Evolutionary conservation across 768 basidiomycete genomes (phyloP).

Genomic region (Dendrothele bispora): DNA sequence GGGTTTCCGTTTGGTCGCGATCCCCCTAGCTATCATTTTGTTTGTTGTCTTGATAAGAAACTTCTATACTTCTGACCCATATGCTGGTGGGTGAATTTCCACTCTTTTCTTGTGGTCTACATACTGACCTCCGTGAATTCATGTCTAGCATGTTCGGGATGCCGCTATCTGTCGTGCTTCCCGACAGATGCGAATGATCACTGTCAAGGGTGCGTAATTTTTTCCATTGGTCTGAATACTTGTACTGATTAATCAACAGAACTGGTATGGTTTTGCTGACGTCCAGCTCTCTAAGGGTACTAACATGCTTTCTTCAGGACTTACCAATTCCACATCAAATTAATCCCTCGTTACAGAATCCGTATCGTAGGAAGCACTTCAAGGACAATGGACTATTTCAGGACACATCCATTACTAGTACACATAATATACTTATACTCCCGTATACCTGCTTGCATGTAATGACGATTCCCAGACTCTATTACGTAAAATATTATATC

Average conservation of each 20-base stretch:
- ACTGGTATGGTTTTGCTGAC: conserved; percentile 6
- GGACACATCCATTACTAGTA: too few relatives aligned
- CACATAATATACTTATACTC: too few relatives aligned
- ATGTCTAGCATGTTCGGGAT: conserved; percentile 74
- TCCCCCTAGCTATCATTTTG: conserved; percentile 74
- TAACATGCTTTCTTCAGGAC: neutral
- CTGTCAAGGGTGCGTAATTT: conserved; percentile 52
- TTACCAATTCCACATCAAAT: too few relatives aligned
- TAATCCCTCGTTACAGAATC: too few relatives aligned
- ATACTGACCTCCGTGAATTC: conserved; percentile 1
- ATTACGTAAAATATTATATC: too few relatives aligned
- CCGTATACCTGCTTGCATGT: too few relatives aligned
- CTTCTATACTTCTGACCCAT: conserved; percentile 88
- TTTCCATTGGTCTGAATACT: neutral
- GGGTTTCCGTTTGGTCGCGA: conserved; percentile 67
- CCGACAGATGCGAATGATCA: conserved; percentile 72
- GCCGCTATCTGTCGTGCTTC: conserved; percentile 88
- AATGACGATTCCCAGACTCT: too few relatives aligned
- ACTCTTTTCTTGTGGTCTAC: conserved; percentile 2
- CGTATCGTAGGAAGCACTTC: too few relatives aligned
- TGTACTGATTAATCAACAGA: neutral
- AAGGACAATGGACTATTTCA: too few relatives aligned
- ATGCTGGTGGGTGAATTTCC: conserved; percentile 57
- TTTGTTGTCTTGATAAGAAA: conserved; percentile 84
- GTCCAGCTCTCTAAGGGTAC: too few relatives aligned